These are phyloP conservation scores for Trichoderma pleuroti DNA, from an alignment of 2,329 filamentous ascomycete species.

Conservation along the genomic window DNA sequence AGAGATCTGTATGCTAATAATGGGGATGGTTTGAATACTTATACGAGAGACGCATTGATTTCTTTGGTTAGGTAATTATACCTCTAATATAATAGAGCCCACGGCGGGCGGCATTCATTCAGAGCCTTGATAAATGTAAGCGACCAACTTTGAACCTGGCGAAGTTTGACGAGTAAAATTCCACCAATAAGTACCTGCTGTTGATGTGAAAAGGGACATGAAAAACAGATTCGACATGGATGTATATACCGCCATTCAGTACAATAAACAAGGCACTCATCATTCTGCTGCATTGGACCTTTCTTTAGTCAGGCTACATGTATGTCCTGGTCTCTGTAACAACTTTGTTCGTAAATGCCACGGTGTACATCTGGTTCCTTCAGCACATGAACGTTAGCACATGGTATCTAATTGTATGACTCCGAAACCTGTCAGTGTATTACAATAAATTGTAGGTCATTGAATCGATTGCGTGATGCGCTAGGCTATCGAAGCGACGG, in stretches of 20 bases:
- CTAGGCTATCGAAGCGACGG: conserved; percentile 8
- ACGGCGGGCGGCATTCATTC: not conserved
- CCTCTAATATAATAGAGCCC: not conserved
- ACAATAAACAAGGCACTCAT: not conserved
- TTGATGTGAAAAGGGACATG: not conserved
- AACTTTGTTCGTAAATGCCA: not conserved
- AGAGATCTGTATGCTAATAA: not conserved
- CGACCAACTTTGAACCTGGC: not conserved
- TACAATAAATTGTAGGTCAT: not conserved
- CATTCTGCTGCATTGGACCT: not conserved
- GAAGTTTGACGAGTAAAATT: not conserved
- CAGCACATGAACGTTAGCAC: not conserved
- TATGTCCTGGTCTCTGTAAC: not conserved
- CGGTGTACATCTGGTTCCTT: not conserved
- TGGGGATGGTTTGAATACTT: not conserved
- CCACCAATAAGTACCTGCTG: not conserved
- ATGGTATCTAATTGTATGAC: not conserved
- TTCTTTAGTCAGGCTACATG: too few relatives aligned
- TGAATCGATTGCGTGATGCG: not conserved
- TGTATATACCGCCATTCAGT: not conserved
- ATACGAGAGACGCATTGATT: not conserved
- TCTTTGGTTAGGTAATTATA: not conserved
- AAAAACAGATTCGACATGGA: not conserved
- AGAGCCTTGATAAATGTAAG: not conserved
- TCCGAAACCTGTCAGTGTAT: not conserved